Conservation (phyloP, 1,284 basidiomycete species). For the Waitea zeae region DNA sequence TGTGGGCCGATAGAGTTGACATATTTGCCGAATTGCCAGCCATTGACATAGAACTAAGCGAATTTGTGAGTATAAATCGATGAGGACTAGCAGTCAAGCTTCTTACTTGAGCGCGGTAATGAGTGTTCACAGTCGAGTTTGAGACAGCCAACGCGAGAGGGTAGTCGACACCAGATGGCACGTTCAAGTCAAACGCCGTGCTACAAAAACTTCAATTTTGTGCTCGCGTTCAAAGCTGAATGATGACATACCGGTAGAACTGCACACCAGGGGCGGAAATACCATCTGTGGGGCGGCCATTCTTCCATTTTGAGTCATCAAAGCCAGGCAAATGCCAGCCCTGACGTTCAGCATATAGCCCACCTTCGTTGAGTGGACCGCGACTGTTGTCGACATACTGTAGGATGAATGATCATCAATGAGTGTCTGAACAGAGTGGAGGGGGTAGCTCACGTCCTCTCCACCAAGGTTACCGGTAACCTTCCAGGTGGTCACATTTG, state of each 20-base stretch:
- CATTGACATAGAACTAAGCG: slow-evolving; percentile 20
- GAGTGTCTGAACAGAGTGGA: background rate
- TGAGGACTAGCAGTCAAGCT: slow-evolving; percentile 17
- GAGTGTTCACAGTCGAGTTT: slow-evolving; percentile 11
- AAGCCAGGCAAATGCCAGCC: slow-evolving; percentile 35
- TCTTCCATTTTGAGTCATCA: slow-evolving; percentile 15
- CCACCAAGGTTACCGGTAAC: slow-evolving; percentile 26
- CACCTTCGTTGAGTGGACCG: slow-evolving; percentile 32
- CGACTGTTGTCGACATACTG: slow-evolving; percentile 19
- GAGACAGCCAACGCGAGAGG: slow-evolving; percentile 24
- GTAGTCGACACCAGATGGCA: slow-evolving; percentile 19
- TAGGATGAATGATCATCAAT: slow-evolving; percentile 13
- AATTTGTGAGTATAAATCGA: slow-evolving; percentile 24
- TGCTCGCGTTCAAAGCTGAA: slow-evolving; percentile 3
- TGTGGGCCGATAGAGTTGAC: slow-evolving; percentile 10
- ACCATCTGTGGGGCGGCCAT: slow-evolving; percentile 19
- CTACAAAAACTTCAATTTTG: background rate
- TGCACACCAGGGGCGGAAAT: slow-evolving; percentile 22
- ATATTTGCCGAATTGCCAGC: slow-evolving; percentile 25
- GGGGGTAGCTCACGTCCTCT: slow-evolving; percentile 12
- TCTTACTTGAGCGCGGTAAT: slow-evolving; percentile 14
- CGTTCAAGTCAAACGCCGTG: slow-evolving; percentile 22
- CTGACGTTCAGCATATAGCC: slow-evolving; percentile 28
- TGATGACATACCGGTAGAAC: slow-evolving; percentile 16
- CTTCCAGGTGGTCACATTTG: slow-evolving; percentile 23